Evolutionary conservation across 2,329 filamentous ascomycete genomes (phyloP), one percentile per base, ranked within the genome.

Genomic region (Botrytis galanthina): DNA sequence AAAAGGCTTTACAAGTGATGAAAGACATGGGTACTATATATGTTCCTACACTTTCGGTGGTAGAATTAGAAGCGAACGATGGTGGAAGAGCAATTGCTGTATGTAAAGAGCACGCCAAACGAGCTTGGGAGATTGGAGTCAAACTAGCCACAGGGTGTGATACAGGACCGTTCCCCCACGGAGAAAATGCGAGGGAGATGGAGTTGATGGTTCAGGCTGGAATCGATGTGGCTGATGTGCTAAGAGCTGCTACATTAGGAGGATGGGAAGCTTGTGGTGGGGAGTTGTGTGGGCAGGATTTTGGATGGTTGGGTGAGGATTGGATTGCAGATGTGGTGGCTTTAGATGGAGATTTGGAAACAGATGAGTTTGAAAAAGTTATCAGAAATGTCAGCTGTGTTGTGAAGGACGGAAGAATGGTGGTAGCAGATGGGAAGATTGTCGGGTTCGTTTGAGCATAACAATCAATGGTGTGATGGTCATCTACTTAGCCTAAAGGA

Each of bases 201-300:
- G 51, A 61, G 5, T 37, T 61, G 5, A 44, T 70, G 68, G 22
- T 70, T 26, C 32, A 37, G 29, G 68, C 54, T 20, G 42, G 68
- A 12, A 44, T 51, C 1, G 22, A 57, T 26, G 39, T 42, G 5
- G 39, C 37, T 29, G 39, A 70, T 12, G 42, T 70, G 2, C 4
- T 51, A 1, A 60, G 68, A 12, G 39, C 68, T 59, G 67, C 67
- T 20, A 70, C 39, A 7, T n/a, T 70, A 7, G 57, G 57, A 12
- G 57, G 68, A 12, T 70, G 67, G 67, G 51, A 60, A 42, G 67
- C 67, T 12, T 70, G 67, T 14, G 67, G 67, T 20, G 67, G 35
- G 26, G 37, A 60, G 8, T 7, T 29, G 51, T 54, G 67, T 26
- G 57, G 68, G 35, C 54, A 60, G 42, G n/a, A 35, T 29, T 70